Percentiles rank a stretch among this genome's conserved stretches.
These are phyloP conservation scores for Aspergillus niger DNA, from an alignment of 2,329 filamentous ascomycete genomes.

Conservation along the genomic window DNA sequence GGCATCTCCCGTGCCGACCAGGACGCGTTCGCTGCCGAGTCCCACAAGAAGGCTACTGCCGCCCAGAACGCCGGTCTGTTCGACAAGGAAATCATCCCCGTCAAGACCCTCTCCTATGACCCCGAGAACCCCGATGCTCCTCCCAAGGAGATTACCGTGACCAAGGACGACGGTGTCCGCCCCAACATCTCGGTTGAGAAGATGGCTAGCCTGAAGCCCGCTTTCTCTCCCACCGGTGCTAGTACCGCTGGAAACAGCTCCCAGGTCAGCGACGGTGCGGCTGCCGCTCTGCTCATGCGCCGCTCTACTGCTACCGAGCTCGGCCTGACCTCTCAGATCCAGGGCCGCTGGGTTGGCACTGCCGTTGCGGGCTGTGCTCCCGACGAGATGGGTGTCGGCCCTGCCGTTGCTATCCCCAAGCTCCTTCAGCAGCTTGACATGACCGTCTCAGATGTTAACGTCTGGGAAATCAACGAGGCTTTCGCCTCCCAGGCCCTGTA, in stretches of 20 bases:
- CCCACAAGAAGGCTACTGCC: constrained; percentile 70
- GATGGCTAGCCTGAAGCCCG: constrained; percentile 79
- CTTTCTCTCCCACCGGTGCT: constrained; percentile 72
- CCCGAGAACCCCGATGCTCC: constrained; percentile 62
- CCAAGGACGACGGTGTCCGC: constrained; percentile 80
- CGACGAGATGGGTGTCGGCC: constrained; percentile 93
- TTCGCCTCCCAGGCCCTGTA: constrained; percentile 67
- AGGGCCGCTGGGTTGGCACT: constrained; percentile 80
- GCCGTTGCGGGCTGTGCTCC: constrained; percentile 76
- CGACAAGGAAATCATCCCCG: constrained; percentile 76
- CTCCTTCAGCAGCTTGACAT: constrained; percentile 71
- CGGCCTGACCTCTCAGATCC: constrained; percentile 68
- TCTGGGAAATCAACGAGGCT: constrained; percentile 94
- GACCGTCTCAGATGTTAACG: constrained; percentile 66
- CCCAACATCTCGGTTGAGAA: constrained; percentile 67
- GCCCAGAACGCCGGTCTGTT: constrained; percentile 73
- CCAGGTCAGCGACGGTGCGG: constrained; percentile 87
- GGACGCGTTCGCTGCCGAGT: constrained; percentile 76
- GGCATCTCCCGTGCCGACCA: constrained; percentile 73
- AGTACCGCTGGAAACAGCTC: constrained; percentile 84
- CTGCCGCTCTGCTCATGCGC: constrained; percentile 80
- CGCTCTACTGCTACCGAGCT: constrained; percentile 75
- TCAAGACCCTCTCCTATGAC: constrained; percentile 69
- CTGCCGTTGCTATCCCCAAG: constrained; percentile 81
- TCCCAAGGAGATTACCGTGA: constrained; percentile 65